These are phyloP conservation scores for Linum lewisii DNA, from an alignment of 345 rosid genomes.

Conservation along the genomic window DNA sequence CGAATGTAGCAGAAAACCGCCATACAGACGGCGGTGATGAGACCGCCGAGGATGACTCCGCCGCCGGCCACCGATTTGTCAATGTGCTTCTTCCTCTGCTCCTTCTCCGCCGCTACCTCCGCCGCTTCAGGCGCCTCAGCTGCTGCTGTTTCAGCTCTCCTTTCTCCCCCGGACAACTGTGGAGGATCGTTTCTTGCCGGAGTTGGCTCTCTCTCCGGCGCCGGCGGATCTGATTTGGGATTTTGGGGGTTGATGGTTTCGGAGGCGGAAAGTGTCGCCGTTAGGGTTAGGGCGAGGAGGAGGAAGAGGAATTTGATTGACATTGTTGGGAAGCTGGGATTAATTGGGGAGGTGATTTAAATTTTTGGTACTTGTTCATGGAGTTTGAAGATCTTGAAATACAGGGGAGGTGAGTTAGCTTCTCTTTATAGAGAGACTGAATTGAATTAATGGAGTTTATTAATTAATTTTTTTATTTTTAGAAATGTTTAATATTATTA, in stretches of 20 bases:
- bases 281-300: not conserved
- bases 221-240: not conserved
- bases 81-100: constrained; percentile 32
- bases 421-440: too few relatives aligned
- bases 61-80: constrained; percentile 49
- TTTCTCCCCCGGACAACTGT: not conserved
- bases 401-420: too few relatives aligned
- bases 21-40: constrained; percentile 45
- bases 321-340: not conserved
- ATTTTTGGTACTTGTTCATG: not conserved
- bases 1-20: constrained; percentile 57
- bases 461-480: too few relatives aligned
- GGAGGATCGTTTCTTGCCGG: not conserved
- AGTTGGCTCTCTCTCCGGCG: too few relatives aligned
- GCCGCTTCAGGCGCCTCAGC: constrained; percentile 16
- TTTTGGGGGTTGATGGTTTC: not conserved
- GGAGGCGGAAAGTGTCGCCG: not conserved
- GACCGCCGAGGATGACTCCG: constrained; percentile 58
- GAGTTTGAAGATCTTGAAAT: too few relatives aligned
- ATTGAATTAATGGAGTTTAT: too few relatives aligned
- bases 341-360: not conserved
- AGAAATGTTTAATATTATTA: too few relatives aligned
- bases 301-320: not conserved
- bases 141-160: constrained; percentile 13
- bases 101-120: constrained; percentile 34